Conservation (phyloP, 768 basidiomycete species). For the Collybia nuda region DNA sequence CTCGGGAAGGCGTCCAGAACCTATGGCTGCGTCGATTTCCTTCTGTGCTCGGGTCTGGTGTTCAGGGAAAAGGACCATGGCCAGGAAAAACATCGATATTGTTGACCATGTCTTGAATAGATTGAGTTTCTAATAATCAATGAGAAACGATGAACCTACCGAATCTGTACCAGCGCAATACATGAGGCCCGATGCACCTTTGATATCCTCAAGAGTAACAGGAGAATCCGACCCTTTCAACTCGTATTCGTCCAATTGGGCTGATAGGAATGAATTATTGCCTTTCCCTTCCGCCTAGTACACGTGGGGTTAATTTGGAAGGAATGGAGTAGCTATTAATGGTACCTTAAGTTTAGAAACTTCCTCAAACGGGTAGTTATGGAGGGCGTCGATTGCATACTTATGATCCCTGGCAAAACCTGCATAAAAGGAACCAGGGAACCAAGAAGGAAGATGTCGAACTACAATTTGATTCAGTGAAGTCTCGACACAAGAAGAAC, state of each 20-base stretch:
- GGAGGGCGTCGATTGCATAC: slow-evolving; percentile 24
- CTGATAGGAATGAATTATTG: slow-evolving; percentile 13
- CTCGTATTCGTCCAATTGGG: slow-evolving; percentile 6
- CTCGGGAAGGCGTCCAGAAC: slow-evolving; percentile 31
- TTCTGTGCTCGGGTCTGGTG: slow-evolving; percentile 34
- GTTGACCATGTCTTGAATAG: slow-evolving; percentile 27
- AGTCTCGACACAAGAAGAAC: not conserved
- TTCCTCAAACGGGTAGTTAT: slow-evolving; percentile 27
- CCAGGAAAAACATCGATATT: slow-evolving; percentile 32
- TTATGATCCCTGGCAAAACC: slow-evolving; percentile 29
- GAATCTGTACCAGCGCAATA: slow-evolving; percentile 38
- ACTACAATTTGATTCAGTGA: slow-evolving; percentile 19
- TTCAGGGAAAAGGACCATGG: slow-evolving; percentile 37
- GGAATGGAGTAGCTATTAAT: not conserved
- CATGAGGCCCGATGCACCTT: slow-evolving; percentile 24
- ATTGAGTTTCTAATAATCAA: slow-evolving; percentile 14
- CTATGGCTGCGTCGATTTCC: slow-evolving; percentile 42
- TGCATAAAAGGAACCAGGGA: slow-evolving; percentile 36
- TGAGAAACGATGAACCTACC: slow-evolving; percentile 10
- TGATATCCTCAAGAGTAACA: slow-evolving; percentile 16
- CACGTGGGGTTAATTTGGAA: not conserved
- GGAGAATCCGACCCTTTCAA: slow-evolving; percentile 1
- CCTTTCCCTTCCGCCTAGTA: slow-evolving; percentile 12
- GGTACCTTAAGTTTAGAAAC: slow-evolving; percentile 27
- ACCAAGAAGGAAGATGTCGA: slow-evolving; percentile 36